Evolutionary conservation across 345 rosid genomes (phyloP).

Genomic region (Sonneratia caseolaris): DNA sequence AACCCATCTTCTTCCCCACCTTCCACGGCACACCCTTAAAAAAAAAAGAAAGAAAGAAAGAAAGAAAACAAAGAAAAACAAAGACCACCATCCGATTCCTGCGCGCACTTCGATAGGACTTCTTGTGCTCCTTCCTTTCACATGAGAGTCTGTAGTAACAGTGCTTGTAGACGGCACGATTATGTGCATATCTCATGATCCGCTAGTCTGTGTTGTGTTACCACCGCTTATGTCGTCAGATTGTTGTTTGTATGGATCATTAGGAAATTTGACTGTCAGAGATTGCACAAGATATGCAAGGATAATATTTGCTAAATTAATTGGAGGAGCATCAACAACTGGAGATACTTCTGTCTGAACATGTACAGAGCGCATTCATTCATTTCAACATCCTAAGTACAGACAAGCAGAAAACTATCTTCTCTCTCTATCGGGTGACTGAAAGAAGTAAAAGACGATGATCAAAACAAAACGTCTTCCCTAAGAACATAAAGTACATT

Average conservation of each 20-base stretch:
- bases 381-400: no score
- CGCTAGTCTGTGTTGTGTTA: background rate
- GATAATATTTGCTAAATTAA: background rate
- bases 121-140: no score
- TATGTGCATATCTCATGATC: no score
- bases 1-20: no score
- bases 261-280: constrained; percentile 19
- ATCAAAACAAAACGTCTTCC: background rate
- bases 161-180: no score
- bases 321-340: background rate
- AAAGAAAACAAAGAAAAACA: no score
- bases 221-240: background rate
- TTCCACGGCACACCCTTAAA: no score
- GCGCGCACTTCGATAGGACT: no score
- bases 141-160: no score
- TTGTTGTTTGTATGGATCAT: background rate
- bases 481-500: background rate
- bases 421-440: background rate
- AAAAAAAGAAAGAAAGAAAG: no score
- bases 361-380: constrained; percentile 7
- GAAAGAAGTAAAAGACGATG: background rate
- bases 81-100: no score
- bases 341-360: background rate
- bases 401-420: no score
- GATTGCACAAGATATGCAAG: constrained; percentile 13